Evolutionary conservation across 2,329 filamentous ascomycete genomes (phyloP).

Genomic region (Penicillium sp.): DNA sequence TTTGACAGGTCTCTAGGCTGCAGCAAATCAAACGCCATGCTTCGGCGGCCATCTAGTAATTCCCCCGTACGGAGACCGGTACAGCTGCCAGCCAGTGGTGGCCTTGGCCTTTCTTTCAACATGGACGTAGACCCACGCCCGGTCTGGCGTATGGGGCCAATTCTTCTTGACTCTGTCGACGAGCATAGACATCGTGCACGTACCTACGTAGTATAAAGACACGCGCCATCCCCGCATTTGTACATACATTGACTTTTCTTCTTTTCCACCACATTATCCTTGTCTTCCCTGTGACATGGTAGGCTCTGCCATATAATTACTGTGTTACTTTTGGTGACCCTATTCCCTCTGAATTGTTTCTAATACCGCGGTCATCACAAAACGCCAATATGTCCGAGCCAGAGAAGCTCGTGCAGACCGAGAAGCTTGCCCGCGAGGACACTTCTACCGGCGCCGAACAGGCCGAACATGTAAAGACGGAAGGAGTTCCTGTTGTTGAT

Average conservation of each 20-base stretch:
- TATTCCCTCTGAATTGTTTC: neutral
- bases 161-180: neutral
- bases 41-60: neutral
- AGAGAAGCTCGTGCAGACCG: constrained; percentile 4
- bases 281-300: neutral
- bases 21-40: neutral
- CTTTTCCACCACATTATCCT: neutral
- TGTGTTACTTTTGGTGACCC: neutral
- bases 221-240: neutral
- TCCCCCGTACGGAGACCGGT: neutral
- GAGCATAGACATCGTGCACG: neutral
- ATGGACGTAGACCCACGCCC: constrained; percentile 4
- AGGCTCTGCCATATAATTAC: neutral
- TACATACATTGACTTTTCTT: neutral
- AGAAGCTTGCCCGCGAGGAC: constrained; percentile 7
- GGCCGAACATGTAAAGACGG: constrained; percentile 14
- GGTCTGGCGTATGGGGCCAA: constrained; percentile 2
- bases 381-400: constrained; percentile 8
- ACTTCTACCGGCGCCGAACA: constrained; percentile 9
- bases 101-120: neutral
- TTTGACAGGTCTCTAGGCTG: neutral
- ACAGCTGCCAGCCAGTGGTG: no score
- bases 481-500: constrained; percentile 17
- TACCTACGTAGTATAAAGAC: neutral
- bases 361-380: neutral